phyloP scores from a whole-genome alignment of 768 basidiomycete genomes.

The Coprinopsis sp. region DNA sequence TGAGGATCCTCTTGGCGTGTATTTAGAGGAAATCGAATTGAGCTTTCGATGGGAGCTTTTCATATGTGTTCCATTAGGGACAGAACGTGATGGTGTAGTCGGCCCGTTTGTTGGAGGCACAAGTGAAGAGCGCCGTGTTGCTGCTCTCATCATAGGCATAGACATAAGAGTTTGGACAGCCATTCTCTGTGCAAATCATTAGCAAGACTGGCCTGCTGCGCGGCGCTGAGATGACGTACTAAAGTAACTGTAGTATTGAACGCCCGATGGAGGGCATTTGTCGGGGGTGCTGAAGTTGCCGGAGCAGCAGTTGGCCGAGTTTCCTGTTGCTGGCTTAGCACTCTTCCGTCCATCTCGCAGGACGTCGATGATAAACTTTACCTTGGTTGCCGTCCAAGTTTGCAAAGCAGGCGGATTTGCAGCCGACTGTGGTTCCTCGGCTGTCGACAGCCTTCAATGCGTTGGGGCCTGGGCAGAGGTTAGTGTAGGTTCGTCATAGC shows the following conservation, averaged over 20 bases:
- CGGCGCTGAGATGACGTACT: constrained; percentile 6
- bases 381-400: constrained; percentile 41
- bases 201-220: background rate
- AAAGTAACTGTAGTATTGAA: constrained; percentile 37
- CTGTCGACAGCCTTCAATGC: no score
- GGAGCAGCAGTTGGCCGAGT: constrained; percentile 56
- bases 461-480: no score
- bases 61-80: constrained; percentile 29
- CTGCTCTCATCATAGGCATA: constrained; percentile 54
- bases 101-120: constrained; percentile 33
- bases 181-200: constrained; percentile 21
- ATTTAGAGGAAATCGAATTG: no score
- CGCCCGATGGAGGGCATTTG: constrained; percentile 45
- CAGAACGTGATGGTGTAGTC: constrained; percentile 51
- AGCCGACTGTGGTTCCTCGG: no score
- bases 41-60: background rate
- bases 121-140: constrained; percentile 51
- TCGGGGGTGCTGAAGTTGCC: constrained; percentile 40
- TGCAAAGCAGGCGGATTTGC: constrained; percentile 52
- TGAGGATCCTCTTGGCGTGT: no score
- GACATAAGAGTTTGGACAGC: constrained; percentile 46
- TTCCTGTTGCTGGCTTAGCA: no score
- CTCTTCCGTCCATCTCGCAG: no score
- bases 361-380: no score
- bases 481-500: no score